phyloP scores from a whole-genome alignment of 139 green algal genomes.

The Trebouxia sp. region DNA sequence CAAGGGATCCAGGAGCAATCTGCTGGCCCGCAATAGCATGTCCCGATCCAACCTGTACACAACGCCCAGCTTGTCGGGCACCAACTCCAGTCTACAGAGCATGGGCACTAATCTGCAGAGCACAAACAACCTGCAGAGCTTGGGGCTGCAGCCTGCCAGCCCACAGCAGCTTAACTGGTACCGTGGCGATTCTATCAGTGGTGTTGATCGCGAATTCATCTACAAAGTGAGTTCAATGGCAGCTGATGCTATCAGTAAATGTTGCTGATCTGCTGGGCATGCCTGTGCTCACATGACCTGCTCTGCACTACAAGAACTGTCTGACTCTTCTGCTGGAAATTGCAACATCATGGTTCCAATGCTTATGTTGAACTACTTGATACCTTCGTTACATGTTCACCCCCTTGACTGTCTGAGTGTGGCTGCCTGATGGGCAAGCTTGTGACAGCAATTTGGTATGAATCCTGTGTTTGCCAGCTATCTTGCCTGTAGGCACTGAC shows the following conservation, averaged over 20 bases:
- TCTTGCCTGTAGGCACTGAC: too few relatives aligned
- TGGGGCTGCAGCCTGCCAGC: constrained; percentile 4
- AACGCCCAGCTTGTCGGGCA: neutral
- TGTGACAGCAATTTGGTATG: too few relatives aligned
- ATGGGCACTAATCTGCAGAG: neutral
- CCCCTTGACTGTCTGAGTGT: too few relatives aligned
- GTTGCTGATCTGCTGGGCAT: neutral
- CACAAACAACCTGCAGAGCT: neutral
- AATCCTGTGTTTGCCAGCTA: too few relatives aligned
- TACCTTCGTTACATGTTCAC: too few relatives aligned
- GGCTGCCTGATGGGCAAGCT: too few relatives aligned
- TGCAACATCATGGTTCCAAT: too few relatives aligned
- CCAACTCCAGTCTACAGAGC: neutral
- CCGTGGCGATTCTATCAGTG: constrained; percentile 36
- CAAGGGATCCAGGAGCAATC: constrained; percentile 6
- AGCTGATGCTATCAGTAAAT: neutral
- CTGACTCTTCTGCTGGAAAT: too few relatives aligned
- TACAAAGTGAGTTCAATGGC: neutral
- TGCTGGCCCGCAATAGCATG: neutral
- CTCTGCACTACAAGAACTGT: too few relatives aligned
- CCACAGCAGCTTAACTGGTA: constrained; percentile 37
- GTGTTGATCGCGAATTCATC: constrained; percentile 19
- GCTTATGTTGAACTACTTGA: too few relatives aligned
- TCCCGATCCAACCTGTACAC: neutral
- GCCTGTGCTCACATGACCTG: neutral